Conservation (phyloP, 495 filamentous ascomycete genomes). For the Penicillium silybi region DNA sequence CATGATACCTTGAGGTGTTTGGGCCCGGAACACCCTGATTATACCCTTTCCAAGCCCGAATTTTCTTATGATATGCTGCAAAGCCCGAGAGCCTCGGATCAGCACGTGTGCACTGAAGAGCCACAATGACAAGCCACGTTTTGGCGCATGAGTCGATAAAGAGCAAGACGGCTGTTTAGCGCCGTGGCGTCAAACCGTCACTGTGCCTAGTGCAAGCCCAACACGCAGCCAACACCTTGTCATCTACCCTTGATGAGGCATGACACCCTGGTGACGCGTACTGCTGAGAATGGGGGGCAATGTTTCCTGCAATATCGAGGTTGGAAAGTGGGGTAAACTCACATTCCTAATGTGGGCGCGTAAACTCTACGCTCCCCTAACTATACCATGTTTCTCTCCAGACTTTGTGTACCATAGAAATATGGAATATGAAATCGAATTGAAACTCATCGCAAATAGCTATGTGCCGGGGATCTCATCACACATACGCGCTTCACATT, state of each 20-base stretch:
- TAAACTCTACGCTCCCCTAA: background rate
- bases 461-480: background rate
- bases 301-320: background rate
- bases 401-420: background rate
- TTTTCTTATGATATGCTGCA: too few species aligned
- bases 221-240: too few species aligned
- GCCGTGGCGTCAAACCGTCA: too few species aligned
- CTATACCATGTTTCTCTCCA: background rate
- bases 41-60: too few species aligned
- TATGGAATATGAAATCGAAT: background rate
- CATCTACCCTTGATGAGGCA: background rate
- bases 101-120: too few species aligned
- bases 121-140: too few species aligned
- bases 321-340: background rate
- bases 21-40: too few species aligned
- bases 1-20: too few species aligned
- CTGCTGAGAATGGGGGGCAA: background rate
- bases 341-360: background rate
- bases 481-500: background rate
- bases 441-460: background rate
- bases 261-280: background rate
- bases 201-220: too few species aligned
- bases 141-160: too few species aligned
- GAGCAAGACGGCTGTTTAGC: too few species aligned
- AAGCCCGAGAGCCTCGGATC: too few species aligned